These are phyloP conservation scores for Trifolium fragiferum DNA, from an alignment of 306 rosid genomes.

Conservation along the genomic window DNA sequence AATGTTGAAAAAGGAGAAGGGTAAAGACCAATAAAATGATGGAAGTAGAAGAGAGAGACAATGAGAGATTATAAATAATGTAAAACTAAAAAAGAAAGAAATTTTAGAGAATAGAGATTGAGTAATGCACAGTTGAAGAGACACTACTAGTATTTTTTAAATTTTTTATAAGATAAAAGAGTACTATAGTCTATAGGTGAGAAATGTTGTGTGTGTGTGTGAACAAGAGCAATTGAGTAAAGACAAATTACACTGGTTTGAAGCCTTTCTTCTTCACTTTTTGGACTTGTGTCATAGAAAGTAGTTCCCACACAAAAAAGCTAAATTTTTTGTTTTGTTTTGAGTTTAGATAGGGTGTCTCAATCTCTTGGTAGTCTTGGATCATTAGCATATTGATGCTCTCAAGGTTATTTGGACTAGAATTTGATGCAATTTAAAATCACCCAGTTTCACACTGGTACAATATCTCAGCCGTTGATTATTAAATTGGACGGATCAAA, in stretches of 20 bases:
- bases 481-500: too few species aligned
- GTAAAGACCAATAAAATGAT: conserved; percentile 37
- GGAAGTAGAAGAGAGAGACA: conserved; percentile 44
- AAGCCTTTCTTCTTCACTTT: neutral
- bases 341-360: too few species aligned
- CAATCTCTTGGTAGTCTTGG: too few species aligned
- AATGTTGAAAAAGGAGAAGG: conserved; percentile 48
- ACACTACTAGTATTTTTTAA: too few species aligned
- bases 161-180: too few species aligned
- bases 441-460: too few species aligned
- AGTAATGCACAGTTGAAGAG: too few species aligned
- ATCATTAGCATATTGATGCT: too few species aligned
- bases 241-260: neutral
- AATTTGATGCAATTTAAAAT: too few species aligned
- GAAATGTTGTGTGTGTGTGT: neutral
- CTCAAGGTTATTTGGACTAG: too few species aligned
- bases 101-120: conserved; percentile 26
- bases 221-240: neutral
- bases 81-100: neutral
- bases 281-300: neutral
- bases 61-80: neutral
- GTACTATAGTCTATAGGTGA: too few species aligned
- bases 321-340: neutral
- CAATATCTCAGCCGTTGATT: too few species aligned
- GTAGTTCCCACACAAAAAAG: neutral